Conservation (phyloP, 306 rosid genomes). For the Betula pendula region DNA sequence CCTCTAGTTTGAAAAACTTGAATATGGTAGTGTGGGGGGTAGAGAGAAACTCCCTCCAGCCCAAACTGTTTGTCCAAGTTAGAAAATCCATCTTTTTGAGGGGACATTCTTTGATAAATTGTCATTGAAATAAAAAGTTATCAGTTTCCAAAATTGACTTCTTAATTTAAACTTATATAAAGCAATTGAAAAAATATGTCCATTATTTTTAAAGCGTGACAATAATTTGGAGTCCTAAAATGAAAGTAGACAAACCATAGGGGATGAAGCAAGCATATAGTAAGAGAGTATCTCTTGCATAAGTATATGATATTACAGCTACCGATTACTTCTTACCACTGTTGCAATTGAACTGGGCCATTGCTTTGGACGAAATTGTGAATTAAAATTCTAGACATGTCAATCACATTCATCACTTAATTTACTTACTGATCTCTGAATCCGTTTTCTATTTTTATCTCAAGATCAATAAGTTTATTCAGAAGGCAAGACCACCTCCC, state of each 20-base stretch:
- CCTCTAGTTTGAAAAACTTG: background rate
- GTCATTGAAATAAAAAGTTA: too few species aligned
- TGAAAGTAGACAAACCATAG: too few species aligned
- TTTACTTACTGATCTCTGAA: background rate
- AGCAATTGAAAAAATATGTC: too few species aligned
- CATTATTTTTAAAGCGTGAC: too few species aligned
- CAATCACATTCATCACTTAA: too few species aligned
- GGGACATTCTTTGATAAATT: background rate
- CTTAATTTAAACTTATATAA: too few species aligned
- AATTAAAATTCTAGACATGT: too few species aligned
- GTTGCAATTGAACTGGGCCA: background rate
- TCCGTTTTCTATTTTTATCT: background rate
- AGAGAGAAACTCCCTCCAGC: background rate
- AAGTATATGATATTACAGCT: background rate
- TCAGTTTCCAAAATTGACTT: too few species aligned
- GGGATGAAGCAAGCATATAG: background rate
- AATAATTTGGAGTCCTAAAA: too few species aligned
- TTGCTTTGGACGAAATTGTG: too few species aligned
- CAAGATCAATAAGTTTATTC: background rate
- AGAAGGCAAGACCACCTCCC: slow-evolving; percentile 5
- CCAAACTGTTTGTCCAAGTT: too few species aligned
- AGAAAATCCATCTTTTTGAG: background rate
- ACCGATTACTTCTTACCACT: background rate
- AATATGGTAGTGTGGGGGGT: background rate
- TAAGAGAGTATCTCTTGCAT: background rate